Conservation (phyloP, 106 monocot genomes). For the Posidonia australis region DNA sequence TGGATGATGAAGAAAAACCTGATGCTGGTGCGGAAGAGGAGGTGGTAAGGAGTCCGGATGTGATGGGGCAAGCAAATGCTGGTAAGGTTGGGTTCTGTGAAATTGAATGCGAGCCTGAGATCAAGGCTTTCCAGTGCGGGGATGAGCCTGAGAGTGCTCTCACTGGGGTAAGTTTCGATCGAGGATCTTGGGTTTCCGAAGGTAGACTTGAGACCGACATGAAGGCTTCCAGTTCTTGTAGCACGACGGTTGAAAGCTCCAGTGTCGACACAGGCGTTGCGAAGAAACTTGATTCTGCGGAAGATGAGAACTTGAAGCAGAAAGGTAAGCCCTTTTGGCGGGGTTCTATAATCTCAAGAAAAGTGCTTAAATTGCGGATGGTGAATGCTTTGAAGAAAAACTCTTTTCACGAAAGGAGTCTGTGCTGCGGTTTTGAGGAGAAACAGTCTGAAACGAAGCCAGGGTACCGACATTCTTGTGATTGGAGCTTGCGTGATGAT, state of each 20-base stretch:
- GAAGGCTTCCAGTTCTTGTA: constrained; percentile 8
- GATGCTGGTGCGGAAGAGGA: not conserved
- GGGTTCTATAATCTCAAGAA: constrained; percentile 26
- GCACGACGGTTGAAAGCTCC: constrained; percentile 5
- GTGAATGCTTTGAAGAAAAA: constrained; percentile 10
- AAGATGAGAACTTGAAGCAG: constrained; percentile 6
- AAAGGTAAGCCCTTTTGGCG: constrained; percentile 29
- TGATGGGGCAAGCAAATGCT: not conserved
- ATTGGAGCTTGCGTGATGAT: constrained; percentile 32
- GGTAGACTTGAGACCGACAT: not conserved
- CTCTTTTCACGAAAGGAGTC: constrained; percentile 6
- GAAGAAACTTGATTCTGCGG: constrained; percentile 4
- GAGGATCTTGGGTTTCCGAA: constrained; percentile 9
- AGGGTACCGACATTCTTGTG: constrained; percentile 34
- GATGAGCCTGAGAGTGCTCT: not conserved
- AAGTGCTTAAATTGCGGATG: constrained; percentile 20
- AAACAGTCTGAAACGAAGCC: constrained; percentile 19
- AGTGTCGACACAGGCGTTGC: constrained; percentile 8
- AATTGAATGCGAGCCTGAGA: not conserved
- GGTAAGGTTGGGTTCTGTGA: not conserved
- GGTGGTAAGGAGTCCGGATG: not conserved
- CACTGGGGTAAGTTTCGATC: constrained; percentile 1
- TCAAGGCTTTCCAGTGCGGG: not conserved
- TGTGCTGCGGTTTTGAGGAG: constrained; percentile 4
- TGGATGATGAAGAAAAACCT: constrained; percentile 46